Evolutionary conservation across 495 filamentous ascomycete genomes (phyloP).

Genomic region (Cudoniella acicularis): DNA sequence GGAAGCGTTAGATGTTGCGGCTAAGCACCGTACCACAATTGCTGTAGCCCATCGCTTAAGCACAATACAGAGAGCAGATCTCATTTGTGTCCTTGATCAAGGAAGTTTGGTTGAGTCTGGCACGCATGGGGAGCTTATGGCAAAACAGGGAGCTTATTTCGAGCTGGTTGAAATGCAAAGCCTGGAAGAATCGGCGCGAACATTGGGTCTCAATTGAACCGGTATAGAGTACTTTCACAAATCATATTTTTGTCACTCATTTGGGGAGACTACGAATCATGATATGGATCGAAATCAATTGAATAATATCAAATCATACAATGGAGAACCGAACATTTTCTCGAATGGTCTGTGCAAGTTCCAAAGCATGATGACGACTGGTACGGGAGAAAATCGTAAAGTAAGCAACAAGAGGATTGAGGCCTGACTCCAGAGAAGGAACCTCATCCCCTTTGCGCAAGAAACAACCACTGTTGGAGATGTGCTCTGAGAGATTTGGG

Average conservation of each 20-base stretch:
- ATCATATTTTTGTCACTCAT: too few species aligned
- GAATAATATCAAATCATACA: too few species aligned
- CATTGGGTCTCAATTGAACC: too few species aligned
- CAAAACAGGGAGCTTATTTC: constrained; percentile 29
- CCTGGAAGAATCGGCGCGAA: too few species aligned
- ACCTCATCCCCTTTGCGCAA: constrained; percentile 31
- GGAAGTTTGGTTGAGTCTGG: constrained; percentile 53
- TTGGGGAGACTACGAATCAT: too few species aligned
- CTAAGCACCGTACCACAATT: constrained; percentile 87
- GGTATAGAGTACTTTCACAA: too few species aligned
- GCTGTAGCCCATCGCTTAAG: constrained; percentile 93
- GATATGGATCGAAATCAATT: too few species aligned
- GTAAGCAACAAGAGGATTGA: constrained; percentile 31
- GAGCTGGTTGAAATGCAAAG: constrained; percentile 32
- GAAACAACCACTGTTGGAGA: constrained; percentile 27
- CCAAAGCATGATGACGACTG: not conserved
- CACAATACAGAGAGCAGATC: constrained; percentile 89
- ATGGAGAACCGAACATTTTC: too few species aligned
- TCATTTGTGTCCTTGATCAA: constrained; percentile 59
- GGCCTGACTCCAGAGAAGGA: constrained; percentile 26
- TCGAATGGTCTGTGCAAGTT: not conserved
- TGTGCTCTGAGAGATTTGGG: constrained; percentile 30
- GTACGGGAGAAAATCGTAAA: constrained; percentile 34
- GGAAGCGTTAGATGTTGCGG: constrained; percentile 80
- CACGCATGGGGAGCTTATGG: constrained; percentile 38